Evolutionary conservation across 331 rosid genomes (phyloP).

Genomic region (Dryas integrifolia): DNA sequence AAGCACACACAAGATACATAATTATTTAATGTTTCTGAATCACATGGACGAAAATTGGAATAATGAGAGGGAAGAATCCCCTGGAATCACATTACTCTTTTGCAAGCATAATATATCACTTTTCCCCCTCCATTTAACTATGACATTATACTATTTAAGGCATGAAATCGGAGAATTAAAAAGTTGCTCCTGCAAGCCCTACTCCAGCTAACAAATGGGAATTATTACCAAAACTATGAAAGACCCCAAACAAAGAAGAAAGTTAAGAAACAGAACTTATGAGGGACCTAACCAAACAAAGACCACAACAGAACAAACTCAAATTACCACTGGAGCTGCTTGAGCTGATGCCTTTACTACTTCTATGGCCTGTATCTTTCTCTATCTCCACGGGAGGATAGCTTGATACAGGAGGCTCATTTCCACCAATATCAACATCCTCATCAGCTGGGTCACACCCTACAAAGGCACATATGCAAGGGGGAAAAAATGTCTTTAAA

Average conservation of each 20-base stretch:
- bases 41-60: too few relatives aligned
- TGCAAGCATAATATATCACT: conserved; percentile 3
- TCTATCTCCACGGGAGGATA: conserved; percentile 56
- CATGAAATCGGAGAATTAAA: conserved; percentile 6
- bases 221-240: neutral
- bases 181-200: neutral
- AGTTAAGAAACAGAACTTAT: neutral
- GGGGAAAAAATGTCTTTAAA: neutral
- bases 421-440: conserved; percentile 69
- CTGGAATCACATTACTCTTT: neutral
- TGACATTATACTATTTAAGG: neutral
- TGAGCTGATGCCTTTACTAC: conserved; percentile 38
- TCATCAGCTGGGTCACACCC: conserved; percentile 69
- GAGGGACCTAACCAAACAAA: conserved; percentile 15
- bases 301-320: conserved; percentile 19
- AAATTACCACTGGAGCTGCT: conserved; percentile 37
- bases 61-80: too few relatives aligned
- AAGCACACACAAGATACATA: conserved; percentile 24
- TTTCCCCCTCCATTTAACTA: neutral
- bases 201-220: neutral
- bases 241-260: neutral
- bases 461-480: conserved; percentile 32
- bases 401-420: conserved; percentile 77
- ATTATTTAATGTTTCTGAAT: neutral
- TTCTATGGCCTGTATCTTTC: conserved; percentile 39